Evolutionary conservation across 805 yeast species (phyloP).

Genomic region (Brettanomyces nanus): DNA sequence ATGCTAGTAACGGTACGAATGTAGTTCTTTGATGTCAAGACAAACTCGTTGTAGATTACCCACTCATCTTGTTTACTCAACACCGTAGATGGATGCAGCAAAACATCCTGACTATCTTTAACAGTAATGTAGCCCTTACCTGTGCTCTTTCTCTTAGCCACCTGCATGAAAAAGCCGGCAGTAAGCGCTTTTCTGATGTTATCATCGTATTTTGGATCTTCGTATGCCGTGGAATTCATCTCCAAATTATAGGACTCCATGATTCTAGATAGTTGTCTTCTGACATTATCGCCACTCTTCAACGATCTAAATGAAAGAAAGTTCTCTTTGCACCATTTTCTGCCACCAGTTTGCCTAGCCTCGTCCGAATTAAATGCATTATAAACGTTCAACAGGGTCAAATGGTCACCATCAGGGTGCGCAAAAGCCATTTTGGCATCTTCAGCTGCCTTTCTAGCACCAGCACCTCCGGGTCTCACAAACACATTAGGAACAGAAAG

Average conservation of each 20-base stretch:
- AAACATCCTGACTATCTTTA: slow-evolving; percentile 92
- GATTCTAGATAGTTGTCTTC: slow-evolving; percentile 72
- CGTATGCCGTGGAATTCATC: slow-evolving; percentile 58
- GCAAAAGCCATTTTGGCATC: slow-evolving; percentile 83
- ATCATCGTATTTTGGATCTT: slow-evolving; percentile 57
- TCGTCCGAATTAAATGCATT: slow-evolving; percentile 76
- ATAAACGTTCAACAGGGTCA: slow-evolving; percentile 81
- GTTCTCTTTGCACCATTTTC: slow-evolving; percentile 88
- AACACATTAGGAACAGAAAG: slow-evolving; percentile 91
- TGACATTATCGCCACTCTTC: slow-evolving; percentile 77
- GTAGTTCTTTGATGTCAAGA: slow-evolving; percentile 85
- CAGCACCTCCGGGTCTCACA: slow-evolving; percentile 81
- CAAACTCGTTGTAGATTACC: slow-evolving; percentile 93
- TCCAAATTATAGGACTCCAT: slow-evolving; percentile 79
- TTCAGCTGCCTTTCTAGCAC: slow-evolving; percentile 83
- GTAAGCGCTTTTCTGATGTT: slow-evolving; percentile 80
- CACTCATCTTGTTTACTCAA: slow-evolving; percentile 85
- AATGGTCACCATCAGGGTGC: slow-evolving; percentile 92
- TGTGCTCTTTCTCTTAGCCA: slow-evolving; percentile 83
- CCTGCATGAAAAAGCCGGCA: slow-evolving; percentile 98
- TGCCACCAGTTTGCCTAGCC: slow-evolving; percentile 54
- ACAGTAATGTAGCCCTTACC: slow-evolving; percentile 82
- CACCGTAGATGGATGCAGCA: slow-evolving; percentile 90
- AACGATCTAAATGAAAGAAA: slow-evolving; percentile 79
- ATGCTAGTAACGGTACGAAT: slow-evolving; percentile 89